Percentiles rank a stretch among this genome's conserved stretches.
phyloP scores from a whole-genome alignment of 805 yeast species.

The Pichia heedii region DNA sequence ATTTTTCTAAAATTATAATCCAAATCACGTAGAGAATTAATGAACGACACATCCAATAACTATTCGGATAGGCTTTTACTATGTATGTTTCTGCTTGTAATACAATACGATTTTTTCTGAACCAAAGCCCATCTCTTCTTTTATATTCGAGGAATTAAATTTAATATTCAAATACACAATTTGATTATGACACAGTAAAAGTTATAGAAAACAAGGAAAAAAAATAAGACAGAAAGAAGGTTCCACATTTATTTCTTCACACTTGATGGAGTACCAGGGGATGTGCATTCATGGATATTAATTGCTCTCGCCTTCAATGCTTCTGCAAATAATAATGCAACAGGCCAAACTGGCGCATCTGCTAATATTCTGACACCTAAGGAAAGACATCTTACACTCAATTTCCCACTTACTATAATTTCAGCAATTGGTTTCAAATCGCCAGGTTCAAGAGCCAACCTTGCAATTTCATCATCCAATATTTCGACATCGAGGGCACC shows the following conservation, averaged over 20 bases:
- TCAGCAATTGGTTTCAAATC: conserved; percentile 36
- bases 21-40: too few species aligned
- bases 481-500: conserved; percentile 48
- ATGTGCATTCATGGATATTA: conserved; percentile 19
- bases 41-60: too few species aligned
- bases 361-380: conserved; percentile 70
- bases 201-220: neutral
- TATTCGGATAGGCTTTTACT: too few species aligned
- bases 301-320: conserved; percentile 62
- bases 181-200: too few species aligned
- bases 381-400: conserved; percentile 50
- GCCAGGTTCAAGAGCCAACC: conserved; percentile 37
- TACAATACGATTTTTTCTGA: too few species aligned
- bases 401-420: conserved; percentile 39
- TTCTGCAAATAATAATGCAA: conserved; percentile 70
- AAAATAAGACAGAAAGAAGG: neutral
- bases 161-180: too few species aligned
- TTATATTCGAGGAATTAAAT: too few species aligned
- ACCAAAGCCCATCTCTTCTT: too few species aligned
- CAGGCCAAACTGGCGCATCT: conserved; percentile 84
- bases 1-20: too few species aligned
- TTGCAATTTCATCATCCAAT: conserved; percentile 42
- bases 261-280: conserved; percentile 2
- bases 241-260: too few species aligned
- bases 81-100: too few species aligned